Conservation (phyloP, 768 basidiomycete species). For the Tephrocybe rancida region DNA sequence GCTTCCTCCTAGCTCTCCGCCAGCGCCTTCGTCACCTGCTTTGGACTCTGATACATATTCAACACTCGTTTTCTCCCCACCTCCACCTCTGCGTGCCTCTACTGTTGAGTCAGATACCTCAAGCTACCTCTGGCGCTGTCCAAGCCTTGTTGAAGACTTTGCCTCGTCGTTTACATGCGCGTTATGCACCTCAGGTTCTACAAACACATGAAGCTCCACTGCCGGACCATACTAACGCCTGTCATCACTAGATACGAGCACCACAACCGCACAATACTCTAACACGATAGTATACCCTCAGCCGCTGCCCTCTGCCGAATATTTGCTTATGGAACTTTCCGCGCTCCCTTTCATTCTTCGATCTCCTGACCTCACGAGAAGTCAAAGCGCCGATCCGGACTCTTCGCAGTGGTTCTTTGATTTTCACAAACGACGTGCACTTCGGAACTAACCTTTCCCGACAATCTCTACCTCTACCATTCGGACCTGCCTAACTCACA, state of each 20-base stretch:
- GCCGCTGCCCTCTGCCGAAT: not conserved
- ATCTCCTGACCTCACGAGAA: slow-evolving; percentile 11
- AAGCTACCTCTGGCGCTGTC: slow-evolving; percentile 4
- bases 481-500: not conserved
- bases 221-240: not conserved
- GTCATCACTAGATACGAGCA: not conserved
- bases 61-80: not conserved
- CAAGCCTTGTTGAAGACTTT: not conserved
- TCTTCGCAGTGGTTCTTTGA: slow-evolving; percentile 13
- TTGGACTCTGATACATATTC: not conserved
- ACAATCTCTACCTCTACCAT: not conserved
- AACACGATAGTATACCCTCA: not conserved
- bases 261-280: not conserved
- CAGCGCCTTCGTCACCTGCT: not conserved
- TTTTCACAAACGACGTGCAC: not conserved
- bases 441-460: no score
- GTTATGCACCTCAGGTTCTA: slow-evolving; percentile 14
- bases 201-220: not conserved
- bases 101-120: not conserved
- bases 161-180: slow-evolving; percentile 6
- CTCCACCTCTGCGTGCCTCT: not conserved
- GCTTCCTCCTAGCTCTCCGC: slow-evolving; percentile 15
- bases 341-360: slow-evolving; percentile 14
- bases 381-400: slow-evolving; percentile 10
- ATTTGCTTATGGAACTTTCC: slow-evolving; percentile 11